phyloP scores from a whole-genome alignment of 2,329 filamentous ascomycete genomes.

The Venturia aucupariae region DNA sequence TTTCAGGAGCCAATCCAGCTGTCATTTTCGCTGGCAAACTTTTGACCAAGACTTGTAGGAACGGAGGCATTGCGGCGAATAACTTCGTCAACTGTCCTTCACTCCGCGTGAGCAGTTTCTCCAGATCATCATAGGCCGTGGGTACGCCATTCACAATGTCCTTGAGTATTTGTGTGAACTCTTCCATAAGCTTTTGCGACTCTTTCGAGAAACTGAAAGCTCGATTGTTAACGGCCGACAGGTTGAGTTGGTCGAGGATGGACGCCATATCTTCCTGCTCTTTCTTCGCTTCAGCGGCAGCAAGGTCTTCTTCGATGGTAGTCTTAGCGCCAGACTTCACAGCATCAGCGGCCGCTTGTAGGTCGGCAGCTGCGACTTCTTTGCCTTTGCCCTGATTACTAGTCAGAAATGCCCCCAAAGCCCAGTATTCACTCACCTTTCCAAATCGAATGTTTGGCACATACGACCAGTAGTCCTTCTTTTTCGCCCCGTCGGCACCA shows the following conservation, averaged over 20 bases:
- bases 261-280: constrained; percentile 65
- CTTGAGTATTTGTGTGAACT: constrained; percentile 84
- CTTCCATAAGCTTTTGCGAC: constrained; percentile 68
- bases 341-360: constrained; percentile 26
- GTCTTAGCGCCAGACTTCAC: constrained; percentile 25
- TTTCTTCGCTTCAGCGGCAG: constrained; percentile 31
- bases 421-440: background rate
- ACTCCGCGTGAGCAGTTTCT: constrained; percentile 54
- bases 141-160: constrained; percentile 88
- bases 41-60: constrained; percentile 78
- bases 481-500: constrained; percentile 21
- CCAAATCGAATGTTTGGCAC: constrained; percentile 4
- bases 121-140: constrained; percentile 87
- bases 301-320: constrained; percentile 20
- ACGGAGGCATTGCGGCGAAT: constrained; percentile 60
- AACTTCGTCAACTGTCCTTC: constrained; percentile 55
- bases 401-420: background rate
- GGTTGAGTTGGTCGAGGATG: constrained; percentile 75
- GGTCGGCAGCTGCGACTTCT: constrained; percentile 26
- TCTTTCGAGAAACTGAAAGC: constrained; percentile 79
- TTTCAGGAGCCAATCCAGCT: constrained; percentile 64
- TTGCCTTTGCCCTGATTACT: constrained; percentile 24
- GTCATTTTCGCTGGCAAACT: constrained; percentile 77
- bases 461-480: constrained; percentile 17
- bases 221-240: constrained; percentile 74